Evolutionary conservation across 2,329 filamentous ascomycete species (phyloP).

Genomic region (Geosmithia flava): DNA sequence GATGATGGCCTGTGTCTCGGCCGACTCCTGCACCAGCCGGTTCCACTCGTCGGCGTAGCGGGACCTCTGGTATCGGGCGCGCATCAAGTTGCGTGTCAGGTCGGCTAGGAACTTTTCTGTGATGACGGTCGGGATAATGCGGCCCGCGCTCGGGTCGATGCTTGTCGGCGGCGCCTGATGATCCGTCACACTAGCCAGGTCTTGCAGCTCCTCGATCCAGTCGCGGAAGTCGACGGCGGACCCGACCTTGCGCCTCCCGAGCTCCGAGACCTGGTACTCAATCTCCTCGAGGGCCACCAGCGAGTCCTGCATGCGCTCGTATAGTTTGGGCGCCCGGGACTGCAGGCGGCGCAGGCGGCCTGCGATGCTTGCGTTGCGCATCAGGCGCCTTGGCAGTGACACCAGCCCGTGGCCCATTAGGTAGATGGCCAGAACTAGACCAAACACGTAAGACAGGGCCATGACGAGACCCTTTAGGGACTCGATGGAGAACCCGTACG

Average conservation of each 20-base stretch:
- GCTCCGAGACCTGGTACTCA: conserved; percentile 66
- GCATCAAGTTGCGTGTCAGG: conserved; percentile 67
- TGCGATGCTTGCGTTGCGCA: conserved; percentile 67
- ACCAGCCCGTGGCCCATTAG: conserved; percentile 97
- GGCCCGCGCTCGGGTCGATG: conserved; percentile 12
- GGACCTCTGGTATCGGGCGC: conserved; percentile 71
- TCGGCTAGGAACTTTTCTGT: conserved; percentile 91
- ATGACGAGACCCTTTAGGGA: conserved; percentile 78
- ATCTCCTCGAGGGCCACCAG: conserved; percentile 68
- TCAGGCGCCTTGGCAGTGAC: conserved; percentile 70
- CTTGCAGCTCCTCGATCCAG: conserved; percentile 91
- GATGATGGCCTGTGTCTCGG: conserved; percentile 66
- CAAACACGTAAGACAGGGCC: conserved; percentile 92
- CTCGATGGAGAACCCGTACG: conserved; percentile 58
- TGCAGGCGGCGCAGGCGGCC: conserved; percentile 65
- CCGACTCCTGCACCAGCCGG: conserved; percentile 59
- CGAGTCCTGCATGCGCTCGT: conserved; percentile 82
- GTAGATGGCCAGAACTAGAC: conserved; percentile 82
- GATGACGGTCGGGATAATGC: conserved; percentile 62
- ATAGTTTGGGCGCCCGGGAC: conserved; percentile 62
- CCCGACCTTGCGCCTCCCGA: conserved; percentile 70
- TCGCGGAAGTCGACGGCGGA: conserved; percentile 67
- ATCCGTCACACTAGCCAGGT: conserved; percentile 61
- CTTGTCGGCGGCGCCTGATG: conserved; percentile 30
- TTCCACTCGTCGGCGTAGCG: conserved; percentile 84